Evolutionary conservation across 495 filamentous ascomycete species (phyloP).

Genomic region (Penicillium paradoxum): DNA sequence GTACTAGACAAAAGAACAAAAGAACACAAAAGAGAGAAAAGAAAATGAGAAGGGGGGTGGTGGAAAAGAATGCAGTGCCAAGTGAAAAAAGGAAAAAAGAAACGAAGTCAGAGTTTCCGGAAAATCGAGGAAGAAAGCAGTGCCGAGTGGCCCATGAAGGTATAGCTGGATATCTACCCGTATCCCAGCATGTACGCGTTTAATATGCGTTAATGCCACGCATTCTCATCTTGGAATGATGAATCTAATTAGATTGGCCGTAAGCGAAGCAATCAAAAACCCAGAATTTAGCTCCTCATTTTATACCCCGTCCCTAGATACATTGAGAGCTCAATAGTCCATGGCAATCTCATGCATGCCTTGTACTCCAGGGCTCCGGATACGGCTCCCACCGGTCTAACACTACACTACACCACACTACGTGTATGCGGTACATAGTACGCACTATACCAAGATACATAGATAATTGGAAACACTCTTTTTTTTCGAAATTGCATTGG

Average conservation of each 20-base stretch:
- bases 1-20: conserved; percentile 6
- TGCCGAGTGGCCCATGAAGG: conserved; percentile 10
- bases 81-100: conserved; percentile 16
- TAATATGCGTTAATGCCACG: conserved; percentile 1
- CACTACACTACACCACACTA: too few species aligned
- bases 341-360: not conserved
- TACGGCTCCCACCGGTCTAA: too few species aligned
- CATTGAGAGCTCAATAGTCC: too few species aligned
- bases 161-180: conserved; percentile 27
- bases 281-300: not conserved
- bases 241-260: not conserved
- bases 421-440: too few species aligned
- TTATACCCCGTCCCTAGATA: too few species aligned
- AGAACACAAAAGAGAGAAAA: conserved; percentile 4
- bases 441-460: not conserved
- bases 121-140: conserved; percentile 12
- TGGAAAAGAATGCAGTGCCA: conserved; percentile 4
- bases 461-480: conserved; percentile 12
- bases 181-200: not conserved
- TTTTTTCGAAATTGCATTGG: conserved; percentile 27
- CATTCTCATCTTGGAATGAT: too few species aligned
- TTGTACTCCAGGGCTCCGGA: too few species aligned
- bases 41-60: conserved; percentile 11
- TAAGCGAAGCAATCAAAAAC: not conserved
- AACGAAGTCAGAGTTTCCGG: conserved; percentile 18